Base-by-base conservation (phyloP, 2,329 filamentous ascomycete genomes). In the Periglandula ipomoeae region DNA sequence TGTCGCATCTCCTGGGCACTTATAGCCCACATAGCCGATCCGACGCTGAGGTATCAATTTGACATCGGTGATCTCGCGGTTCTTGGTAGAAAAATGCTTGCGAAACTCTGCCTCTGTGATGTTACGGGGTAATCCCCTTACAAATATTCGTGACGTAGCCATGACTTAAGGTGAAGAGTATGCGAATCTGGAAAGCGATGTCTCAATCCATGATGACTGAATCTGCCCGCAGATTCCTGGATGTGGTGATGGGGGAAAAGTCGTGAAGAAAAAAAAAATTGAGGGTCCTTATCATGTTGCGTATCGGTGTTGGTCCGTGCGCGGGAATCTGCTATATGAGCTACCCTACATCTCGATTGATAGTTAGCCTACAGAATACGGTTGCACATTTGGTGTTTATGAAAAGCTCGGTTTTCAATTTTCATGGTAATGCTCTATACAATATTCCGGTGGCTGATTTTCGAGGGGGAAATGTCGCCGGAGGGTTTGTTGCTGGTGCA, bases 1-100 rank as follows among this genome's bases (percentile, higher is more conserved):
- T 50, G 79, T 74, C 49, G 93, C 93, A 63, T 88, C 85, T 53
- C 91, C 81, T 13, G 85, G 73, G 46, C 80, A 87, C 70, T 87
- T 90, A 75, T 91, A 97, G 54, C 93, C 93, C 52, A 98, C 82
- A 75, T 95, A 98, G 58, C 90, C 93, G 67, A 98, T 96, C 58
- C 90, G 81, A 60, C 93, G 82, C 61, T 89, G 83, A 5, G 88
- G 81, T 62, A 97, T 87, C 63, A 96, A 79, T 76, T 95, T 95
- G 59, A 89, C 81, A 70, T 98, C 93, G 47, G 91, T 97, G 62
- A 96, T 81, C 54, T 85, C 74, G 53, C 80, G 80, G 53, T 84
- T 84, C 58, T 80, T 71, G 37, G 71, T 77, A 52, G 85, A 80
- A 68, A 98, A 98, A 70, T 97, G 90, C 63, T 87, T 89, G 63